Evolutionary conservation across 2,329 filamentous ascomycete species (phyloP), one percentile per base, ranked within the genome.

Genomic region (Botrytis sinoallii): DNA sequence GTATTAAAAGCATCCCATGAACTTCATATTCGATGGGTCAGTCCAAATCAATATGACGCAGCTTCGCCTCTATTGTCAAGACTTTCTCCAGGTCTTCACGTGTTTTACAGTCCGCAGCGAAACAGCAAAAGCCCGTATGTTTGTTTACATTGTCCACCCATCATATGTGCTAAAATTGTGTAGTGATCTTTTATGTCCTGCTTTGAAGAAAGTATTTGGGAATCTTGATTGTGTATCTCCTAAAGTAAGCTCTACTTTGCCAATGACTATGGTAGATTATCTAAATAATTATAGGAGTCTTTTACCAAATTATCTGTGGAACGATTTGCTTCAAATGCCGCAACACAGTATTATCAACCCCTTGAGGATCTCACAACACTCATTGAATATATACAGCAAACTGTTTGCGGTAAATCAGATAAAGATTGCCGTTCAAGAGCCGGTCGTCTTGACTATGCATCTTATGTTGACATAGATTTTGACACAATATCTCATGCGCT

Each of bases 21-120:
- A 81, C 84, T 98, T 60, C 92, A 95, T 82, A 84, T 98, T 74
- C 89, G 92, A 81, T 97, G 94, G 93, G 87, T 88, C n/a, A 88
- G 90, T 22, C 84, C 89, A 3, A 78, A 80, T 10, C 79, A 86
- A 2, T 91, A 91, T 80, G 84, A 88, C 57, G 84, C 88, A 1
- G 84, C 91, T 63, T 86, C 90, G 57, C 95, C 95, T 2, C 91
- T 96, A 79, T 85, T 88, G 61, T 94, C 94, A 70, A 88, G 92
- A 74, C 82, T 94, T 22, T 90, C 93, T 2, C 91, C 95, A 0
- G 95, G 95, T 4, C 84, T 98, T 35, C 94, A 98, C 84, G 85
- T 94, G 40, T 92, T 92, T 78, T 94, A 91, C 80, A 75, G 40
- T 32, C 61, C 71, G 29, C 74, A 76, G 38, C 59, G 65, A 35